Conservation (phyloP, 2,329 filamentous ascomycete species). For the Paracoccidioides brasiliensis region DNA sequence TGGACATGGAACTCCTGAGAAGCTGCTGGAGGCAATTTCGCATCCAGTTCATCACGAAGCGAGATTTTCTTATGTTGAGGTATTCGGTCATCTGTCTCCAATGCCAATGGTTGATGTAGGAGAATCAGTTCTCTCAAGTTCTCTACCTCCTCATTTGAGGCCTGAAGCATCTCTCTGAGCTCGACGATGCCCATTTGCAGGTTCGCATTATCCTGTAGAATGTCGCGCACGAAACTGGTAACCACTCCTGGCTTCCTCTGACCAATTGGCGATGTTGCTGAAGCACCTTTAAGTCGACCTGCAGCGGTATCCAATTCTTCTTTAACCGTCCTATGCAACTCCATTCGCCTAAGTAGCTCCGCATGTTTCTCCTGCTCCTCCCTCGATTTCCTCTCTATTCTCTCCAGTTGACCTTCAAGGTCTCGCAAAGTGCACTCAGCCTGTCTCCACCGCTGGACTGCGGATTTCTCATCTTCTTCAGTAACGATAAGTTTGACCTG, state of each 20-base stretch:
- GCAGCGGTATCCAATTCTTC: conserved; percentile 68
- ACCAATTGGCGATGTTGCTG: conserved; percentile 53
- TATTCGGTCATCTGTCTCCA: conserved; percentile 8
- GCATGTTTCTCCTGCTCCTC: conserved; percentile 70
- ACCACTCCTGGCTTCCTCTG: conserved; percentile 55
- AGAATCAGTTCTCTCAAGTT: conserved; percentile 67
- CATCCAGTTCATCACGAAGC: conserved; percentile 58
- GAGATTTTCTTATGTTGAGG: conserved; percentile 32
- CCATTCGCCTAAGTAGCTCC: conserved; percentile 70
- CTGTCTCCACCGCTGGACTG: conserved; percentile 70
- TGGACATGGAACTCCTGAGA: conserved; percentile 81
- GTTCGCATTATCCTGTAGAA: conserved; percentile 88
- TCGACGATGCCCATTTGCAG: conserved; percentile 86
- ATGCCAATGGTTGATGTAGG: conserved; percentile 57
- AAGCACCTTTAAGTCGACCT: conserved; percentile 66
- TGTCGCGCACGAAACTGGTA: conserved; percentile 91
- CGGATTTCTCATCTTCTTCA: conserved; percentile 62
- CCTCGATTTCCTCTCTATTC: conserved; percentile 69
- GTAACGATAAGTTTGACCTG: conserved; percentile 54
- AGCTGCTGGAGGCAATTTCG: conserved; percentile 34
- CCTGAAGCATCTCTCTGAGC: conserved; percentile 76
- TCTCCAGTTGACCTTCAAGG: conserved; percentile 76
- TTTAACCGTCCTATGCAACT: conserved; percentile 69
- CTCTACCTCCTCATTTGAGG: conserved; percentile 89
- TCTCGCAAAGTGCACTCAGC: conserved; percentile 67